Percentiles rank a stretch among this genome's conserved stretches.
These are phyloP conservation scores for Nicotiana tomentosiformis DNA, from an alignment of 257 asterid genomes.

Conservation along the genomic window DNA sequence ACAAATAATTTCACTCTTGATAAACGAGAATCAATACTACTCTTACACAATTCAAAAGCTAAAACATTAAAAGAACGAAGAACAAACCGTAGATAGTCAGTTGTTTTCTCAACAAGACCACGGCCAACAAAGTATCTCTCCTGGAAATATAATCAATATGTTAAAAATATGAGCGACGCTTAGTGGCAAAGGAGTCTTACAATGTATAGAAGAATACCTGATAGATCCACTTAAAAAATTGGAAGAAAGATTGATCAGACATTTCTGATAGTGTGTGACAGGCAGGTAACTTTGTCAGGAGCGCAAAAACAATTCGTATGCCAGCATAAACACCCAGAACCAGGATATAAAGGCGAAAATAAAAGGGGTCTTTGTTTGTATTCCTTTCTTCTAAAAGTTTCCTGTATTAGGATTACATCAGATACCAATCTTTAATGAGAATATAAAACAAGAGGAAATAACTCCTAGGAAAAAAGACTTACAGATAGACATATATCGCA, in stretches of 20 bases:
- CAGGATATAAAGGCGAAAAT: conserved; percentile 86
- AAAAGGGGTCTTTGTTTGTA: conserved; percentile 45
- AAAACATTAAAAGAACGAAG: background rate
- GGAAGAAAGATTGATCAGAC: conserved; percentile 93
- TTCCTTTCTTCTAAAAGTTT: conserved; percentile 67
- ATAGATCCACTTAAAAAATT: conserved; percentile 96
- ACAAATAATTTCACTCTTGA: background rate
- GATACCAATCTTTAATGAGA: conserved; percentile 12
- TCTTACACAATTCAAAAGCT: background rate
- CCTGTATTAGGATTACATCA: conserved; percentile 47
- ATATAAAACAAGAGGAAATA: background rate
- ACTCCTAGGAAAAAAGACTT: conserved; percentile 29
- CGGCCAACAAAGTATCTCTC: conserved; percentile 99
- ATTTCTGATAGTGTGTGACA: conserved; percentile 80
- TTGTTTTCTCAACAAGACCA: conserved; percentile 87
- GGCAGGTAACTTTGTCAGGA: conserved; percentile 74
- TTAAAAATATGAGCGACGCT: background rate
- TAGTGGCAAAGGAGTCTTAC: background rate
- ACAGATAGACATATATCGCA: conserved; percentile 71
- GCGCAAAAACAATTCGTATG: conserved; percentile 57
- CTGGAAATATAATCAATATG: conserved; percentile 37
- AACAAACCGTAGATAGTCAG: conserved; percentile 78
- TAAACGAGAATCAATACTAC: background rate
- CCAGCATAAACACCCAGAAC: conserved; percentile 92
- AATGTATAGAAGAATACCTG: conserved; percentile 41